Base-by-base conservation (phyloP, 352 stramenopile species). In the Phytophthora citrophthora region DNA sequence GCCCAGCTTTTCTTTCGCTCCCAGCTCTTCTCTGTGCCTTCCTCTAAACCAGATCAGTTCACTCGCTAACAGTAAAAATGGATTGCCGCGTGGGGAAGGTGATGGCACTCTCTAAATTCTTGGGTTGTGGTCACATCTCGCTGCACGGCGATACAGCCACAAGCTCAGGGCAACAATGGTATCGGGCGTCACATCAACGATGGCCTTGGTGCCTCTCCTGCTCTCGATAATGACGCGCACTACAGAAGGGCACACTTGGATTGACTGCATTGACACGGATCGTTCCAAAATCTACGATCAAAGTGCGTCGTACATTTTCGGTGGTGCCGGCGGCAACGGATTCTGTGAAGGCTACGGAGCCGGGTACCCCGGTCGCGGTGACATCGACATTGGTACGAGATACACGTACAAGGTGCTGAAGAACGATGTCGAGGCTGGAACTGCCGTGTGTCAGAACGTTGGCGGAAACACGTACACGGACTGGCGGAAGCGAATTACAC, bases 331-430 rank as follows among this genome's bases (percentile, higher is more conserved):
- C 11, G 78, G 77, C 40, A 86, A 90, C 36, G 81, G 81, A 23
- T 88, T 88, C 56, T 92, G 83, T 58, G 70, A 80, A n/a, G 83
- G 83, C 47, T 92, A 90, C 24, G 79, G 75, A 26, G 77, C 79
- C 1, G 81, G 79, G 12, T 91, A 86, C 54, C 79, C 79, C 0
- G 82, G 81, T 5, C 82, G 80, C 31, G 82, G 82, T 38, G 62
- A 76, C 31, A 68, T 58, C 12, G 67, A 82, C 51, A 89, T 89
- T 32, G 81, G 81, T 4, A 76, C 69, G 2, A 51, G 59, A 32
- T 88, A 86, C 62, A 90, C 81, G 36, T 74, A 85, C 70, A 90
- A 90, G 52, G 87, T 90, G 70, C 68, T 90, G 38, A 81, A 87
- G 66, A 82, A 88, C 61, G 70, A 84, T 43, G 81, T 83, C 26